Evolutionary conservation across 345 rosid genomes (phyloP).

Genomic region (Gynandropsis gynandra): DNA sequence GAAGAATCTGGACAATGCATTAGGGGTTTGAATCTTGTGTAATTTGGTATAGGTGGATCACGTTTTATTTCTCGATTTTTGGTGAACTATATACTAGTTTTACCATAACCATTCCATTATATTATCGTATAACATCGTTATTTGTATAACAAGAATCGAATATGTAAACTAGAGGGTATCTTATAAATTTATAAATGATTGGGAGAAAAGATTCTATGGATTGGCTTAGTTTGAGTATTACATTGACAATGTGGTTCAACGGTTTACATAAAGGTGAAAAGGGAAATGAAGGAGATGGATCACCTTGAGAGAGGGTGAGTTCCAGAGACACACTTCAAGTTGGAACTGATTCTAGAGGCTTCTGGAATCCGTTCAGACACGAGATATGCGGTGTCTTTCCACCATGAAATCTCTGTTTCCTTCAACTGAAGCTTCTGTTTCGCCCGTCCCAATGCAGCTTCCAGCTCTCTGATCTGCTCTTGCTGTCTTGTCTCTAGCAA

Average conservation of each 20-base stretch:
- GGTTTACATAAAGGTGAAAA: no score
- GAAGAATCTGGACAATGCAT: conserved; percentile 29
- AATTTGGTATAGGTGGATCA: no score
- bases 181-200: no score
- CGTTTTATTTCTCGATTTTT: no score
- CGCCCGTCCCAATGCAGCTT: conserved; percentile 40
- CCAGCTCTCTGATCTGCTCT: conserved; percentile 60
- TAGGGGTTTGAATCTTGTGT: not conserved
- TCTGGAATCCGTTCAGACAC: conserved; percentile 37
- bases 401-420: conserved; percentile 63
- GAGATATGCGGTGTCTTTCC: conserved; percentile 63
- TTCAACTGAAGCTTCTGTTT: conserved; percentile 43
- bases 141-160: no score
- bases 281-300: not conserved
- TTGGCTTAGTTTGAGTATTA: no score
- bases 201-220: no score
- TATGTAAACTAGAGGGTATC: no score
- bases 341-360: conserved; percentile 23
- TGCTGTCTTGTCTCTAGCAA: conserved; percentile 55
- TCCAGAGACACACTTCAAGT: not conserved
- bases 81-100: no score
- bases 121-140: no score
- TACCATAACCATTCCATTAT: no score
- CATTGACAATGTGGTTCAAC: no score
- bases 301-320: conserved; percentile 25